Conservation (phyloP, 192 early-diverging fungal species). For the Coemansia sp. region DNA sequence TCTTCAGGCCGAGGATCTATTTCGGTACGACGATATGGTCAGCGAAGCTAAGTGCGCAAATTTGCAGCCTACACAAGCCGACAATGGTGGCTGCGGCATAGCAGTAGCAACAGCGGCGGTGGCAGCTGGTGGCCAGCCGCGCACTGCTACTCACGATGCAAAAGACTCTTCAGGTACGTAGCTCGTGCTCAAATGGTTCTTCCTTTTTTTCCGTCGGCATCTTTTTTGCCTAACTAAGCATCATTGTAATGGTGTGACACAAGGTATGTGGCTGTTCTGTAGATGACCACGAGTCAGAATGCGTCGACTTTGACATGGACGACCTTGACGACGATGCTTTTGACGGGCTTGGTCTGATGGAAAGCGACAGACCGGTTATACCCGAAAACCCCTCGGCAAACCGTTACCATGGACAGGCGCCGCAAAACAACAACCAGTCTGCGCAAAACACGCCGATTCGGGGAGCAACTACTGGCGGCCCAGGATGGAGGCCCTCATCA, state of each 20-base stretch:
- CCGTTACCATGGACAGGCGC: background rate
- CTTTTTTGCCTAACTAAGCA: no score
- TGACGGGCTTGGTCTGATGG: constrained; percentile 32
- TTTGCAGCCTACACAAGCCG: background rate
- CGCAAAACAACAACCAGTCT: constrained; percentile 3
- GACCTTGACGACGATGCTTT: constrained; percentile 26
- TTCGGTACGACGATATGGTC: constrained; percentile 35
- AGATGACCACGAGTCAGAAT: constrained; percentile 7
- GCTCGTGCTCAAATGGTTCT: background rate
- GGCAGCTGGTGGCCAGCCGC: background rate
- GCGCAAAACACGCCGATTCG: constrained; percentile 11
- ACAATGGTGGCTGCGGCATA: background rate
- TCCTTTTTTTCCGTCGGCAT: no score
- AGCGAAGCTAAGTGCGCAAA: background rate
- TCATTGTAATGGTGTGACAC: no score
- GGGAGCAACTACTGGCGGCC: background rate
- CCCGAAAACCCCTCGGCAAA: constrained; percentile 26
- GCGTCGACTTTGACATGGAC: constrained; percentile 45
- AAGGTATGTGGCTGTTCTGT: background rate
- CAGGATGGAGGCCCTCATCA: background rate
- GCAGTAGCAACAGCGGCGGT: background rate
- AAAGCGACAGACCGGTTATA: constrained; percentile 44
- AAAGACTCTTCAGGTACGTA: background rate
- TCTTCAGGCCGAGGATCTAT: constrained; percentile 27
- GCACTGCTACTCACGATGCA: background rate